These are phyloP conservation scores for Penicillium expansum DNA, from an alignment of 2,329 filamentous ascomycete species.

Conservation along the genomic window DNA sequence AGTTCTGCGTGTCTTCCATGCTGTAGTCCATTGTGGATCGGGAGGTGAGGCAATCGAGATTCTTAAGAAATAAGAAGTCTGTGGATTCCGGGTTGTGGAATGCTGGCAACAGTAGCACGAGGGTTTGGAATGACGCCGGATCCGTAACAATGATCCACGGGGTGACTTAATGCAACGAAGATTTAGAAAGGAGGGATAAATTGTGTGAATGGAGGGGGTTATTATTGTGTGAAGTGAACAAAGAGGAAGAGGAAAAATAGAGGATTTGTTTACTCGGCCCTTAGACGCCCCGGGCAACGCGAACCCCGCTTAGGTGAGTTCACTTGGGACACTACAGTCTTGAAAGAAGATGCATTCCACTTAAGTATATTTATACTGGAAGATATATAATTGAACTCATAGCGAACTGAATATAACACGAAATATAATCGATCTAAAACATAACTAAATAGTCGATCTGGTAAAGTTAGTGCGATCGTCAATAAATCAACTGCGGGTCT, in stretches of 20 bases:
- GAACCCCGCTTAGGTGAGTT: slow-evolving; percentile 3
- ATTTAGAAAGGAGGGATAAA: neutral
- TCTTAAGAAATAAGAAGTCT: neutral
- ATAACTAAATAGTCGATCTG: neutral
- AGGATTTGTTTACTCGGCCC: slow-evolving; percentile 6
- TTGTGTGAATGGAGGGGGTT: neutral
- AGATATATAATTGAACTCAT: neutral
- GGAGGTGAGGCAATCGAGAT: neutral
- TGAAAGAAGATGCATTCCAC: neutral
- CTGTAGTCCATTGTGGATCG: slow-evolving; percentile 51
- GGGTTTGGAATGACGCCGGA: slow-evolving; percentile 10
- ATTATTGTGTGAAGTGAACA: neutral
- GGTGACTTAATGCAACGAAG: neutral
- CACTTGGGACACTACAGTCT: neutral
- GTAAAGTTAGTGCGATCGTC: neutral
- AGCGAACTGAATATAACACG: neutral
- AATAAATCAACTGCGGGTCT: slow-evolving; percentile 7
- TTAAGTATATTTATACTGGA: neutral
- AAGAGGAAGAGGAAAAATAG: slow-evolving; percentile 1
- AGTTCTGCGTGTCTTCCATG: slow-evolving; percentile 65
- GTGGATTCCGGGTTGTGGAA: slow-evolving; percentile 1
- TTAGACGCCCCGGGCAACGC: slow-evolving; percentile 10
- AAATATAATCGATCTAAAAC: neutral
- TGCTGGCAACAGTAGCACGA: slow-evolving; percentile 2
- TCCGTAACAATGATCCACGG: neutral